Conservation (phyloP, 345 rosid genomes). For the Acer saccharum region DNA sequence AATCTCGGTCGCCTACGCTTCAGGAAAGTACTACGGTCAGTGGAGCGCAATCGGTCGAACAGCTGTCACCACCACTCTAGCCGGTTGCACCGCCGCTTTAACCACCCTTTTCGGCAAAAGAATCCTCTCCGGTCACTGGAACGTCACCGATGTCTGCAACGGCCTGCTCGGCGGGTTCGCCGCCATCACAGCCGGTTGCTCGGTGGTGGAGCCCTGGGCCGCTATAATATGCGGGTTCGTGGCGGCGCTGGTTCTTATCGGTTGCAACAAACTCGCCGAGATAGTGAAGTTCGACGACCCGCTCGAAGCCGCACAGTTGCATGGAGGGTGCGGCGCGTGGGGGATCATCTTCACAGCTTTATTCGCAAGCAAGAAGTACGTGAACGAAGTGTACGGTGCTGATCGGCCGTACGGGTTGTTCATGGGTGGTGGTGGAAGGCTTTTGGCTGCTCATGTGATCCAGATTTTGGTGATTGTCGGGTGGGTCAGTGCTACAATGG, state of each 20-base stretch:
- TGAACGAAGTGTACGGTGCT: constrained; percentile 50
- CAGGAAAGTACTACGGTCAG: constrained; percentile 53
- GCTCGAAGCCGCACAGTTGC: constrained; percentile 78
- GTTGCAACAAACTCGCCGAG: constrained; percentile 78
- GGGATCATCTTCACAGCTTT: constrained; percentile 83
- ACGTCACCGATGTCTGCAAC: constrained; percentile 86
- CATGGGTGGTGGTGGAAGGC: constrained; percentile 89
- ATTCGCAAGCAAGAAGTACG: constrained; percentile 59
- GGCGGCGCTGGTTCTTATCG: constrained; percentile 69
- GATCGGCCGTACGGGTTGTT: constrained; percentile 63
- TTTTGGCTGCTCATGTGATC: constrained; percentile 77
- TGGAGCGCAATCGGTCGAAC: constrained; percentile 93
- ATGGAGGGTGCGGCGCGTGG: constrained; percentile 96
- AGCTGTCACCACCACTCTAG: constrained; percentile 89
- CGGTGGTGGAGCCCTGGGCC: constrained; percentile 93
- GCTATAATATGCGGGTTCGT: constrained; percentile 85
- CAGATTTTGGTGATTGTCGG: constrained; percentile 69
- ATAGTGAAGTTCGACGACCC: constrained; percentile 67
- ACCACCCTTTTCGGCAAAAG: constrained; percentile 88
- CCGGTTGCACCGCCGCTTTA: constrained; percentile 83
- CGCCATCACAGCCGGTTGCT: constrained; percentile 82
- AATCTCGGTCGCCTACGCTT: constrained; percentile 35
- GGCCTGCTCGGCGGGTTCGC: constrained; percentile 94
- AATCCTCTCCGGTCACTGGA: constrained; percentile 82
- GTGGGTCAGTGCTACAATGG: constrained; percentile 91